These are phyloP conservation scores for Diatrype stigma DNA, from an alignment of 2,329 filamentous ascomycete genomes.

Conservation along the genomic window DNA sequence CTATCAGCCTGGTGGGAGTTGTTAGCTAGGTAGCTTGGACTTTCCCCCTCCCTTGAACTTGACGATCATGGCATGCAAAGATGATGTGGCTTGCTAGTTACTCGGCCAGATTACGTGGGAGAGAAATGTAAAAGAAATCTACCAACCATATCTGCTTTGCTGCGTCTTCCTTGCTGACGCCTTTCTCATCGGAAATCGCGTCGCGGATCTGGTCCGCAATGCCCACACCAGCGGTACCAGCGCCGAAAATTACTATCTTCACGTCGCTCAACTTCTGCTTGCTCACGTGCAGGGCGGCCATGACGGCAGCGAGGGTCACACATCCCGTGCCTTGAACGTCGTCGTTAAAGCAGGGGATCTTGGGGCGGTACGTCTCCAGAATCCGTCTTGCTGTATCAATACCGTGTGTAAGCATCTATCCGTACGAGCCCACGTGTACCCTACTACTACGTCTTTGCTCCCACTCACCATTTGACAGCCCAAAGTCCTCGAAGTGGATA, in stretches of 20 bases:
- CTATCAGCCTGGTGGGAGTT: slow-evolving; percentile 62
- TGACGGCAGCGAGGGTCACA: slow-evolving; percentile 78
- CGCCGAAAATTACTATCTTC: slow-evolving; percentile 71
- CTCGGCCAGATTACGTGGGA: no score
- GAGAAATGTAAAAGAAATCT: no score
- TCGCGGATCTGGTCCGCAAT: slow-evolving; percentile 83
- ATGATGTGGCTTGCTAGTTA: not conserved
- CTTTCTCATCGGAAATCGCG: slow-evolving; percentile 66
- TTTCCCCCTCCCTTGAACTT: not conserved
- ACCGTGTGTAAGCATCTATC: not conserved
- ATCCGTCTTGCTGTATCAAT: slow-evolving; percentile 49
- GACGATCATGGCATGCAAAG: not conserved
- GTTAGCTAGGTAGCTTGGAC: slow-evolving; percentile 4
- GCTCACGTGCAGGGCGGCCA: slow-evolving; percentile 68
- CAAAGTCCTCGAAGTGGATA: slow-evolving; percentile 89
- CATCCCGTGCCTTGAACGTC: slow-evolving; percentile 88
- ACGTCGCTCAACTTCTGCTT: slow-evolving; percentile 63
- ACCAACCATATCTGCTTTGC: slow-evolving; percentile 71
- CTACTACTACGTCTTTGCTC: slow-evolving; percentile 4
- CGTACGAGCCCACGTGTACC: not conserved
- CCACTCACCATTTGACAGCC: slow-evolving; percentile 59
- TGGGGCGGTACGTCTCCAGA: slow-evolving; percentile 67
- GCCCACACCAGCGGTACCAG: slow-evolving; percentile 77
- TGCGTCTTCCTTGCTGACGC: slow-evolving; percentile 68
- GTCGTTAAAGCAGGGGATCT: slow-evolving; percentile 85